A percentile compares a stretch with the other conserved stretches of the same genome.
Conservation (phyloP, 495 filamentous ascomycete species). For the Podospora comata region DNA sequence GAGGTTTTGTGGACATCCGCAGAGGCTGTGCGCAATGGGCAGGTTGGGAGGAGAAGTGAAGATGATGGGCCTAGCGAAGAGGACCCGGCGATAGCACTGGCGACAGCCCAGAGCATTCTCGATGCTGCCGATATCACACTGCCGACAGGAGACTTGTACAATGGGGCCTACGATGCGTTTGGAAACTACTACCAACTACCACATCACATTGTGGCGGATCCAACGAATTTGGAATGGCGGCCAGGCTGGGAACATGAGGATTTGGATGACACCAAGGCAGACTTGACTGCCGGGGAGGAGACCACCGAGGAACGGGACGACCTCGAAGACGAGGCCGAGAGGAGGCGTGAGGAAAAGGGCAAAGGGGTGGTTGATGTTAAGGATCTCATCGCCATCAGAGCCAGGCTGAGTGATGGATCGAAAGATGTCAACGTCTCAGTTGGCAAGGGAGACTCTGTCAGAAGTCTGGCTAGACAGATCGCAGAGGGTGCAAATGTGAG, state of each 20-base stretch:
- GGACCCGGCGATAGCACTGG: constrained; percentile 39
- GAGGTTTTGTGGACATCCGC: constrained; percentile 57
- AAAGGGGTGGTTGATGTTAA: constrained; percentile 48
- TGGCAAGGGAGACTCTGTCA: constrained; percentile 59
- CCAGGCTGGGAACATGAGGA: constrained; percentile 30
- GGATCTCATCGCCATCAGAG: constrained; percentile 59
- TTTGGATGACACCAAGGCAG: constrained; percentile 42
- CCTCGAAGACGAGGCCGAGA: constrained; percentile 41
- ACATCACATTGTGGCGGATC: constrained; percentile 72
- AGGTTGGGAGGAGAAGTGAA: constrained; percentile 23
- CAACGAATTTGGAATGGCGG: constrained; percentile 60
- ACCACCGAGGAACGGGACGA: constrained; percentile 44
- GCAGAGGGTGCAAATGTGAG: constrained; percentile 64
- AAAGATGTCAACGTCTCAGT: constrained; percentile 62
- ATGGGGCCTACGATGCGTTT: constrained; percentile 74
- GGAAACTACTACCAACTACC: constrained; percentile 76
- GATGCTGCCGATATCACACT: constrained; percentile 76
- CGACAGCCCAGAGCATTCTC: constrained; percentile 73
- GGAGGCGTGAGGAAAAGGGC: constrained; percentile 64
- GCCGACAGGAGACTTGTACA: constrained; percentile 67
- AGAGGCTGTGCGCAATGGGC: constrained; percentile 21
- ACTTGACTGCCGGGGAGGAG: constrained; percentile 47
- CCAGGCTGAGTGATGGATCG: constrained; percentile 67
- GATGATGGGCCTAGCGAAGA: constrained; percentile 24
- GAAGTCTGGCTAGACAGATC: constrained; percentile 59